These are phyloP conservation scores for Angomonas deanei DNA, from an alignment of 208 protist genomes.

Conservation along the genomic window DNA sequence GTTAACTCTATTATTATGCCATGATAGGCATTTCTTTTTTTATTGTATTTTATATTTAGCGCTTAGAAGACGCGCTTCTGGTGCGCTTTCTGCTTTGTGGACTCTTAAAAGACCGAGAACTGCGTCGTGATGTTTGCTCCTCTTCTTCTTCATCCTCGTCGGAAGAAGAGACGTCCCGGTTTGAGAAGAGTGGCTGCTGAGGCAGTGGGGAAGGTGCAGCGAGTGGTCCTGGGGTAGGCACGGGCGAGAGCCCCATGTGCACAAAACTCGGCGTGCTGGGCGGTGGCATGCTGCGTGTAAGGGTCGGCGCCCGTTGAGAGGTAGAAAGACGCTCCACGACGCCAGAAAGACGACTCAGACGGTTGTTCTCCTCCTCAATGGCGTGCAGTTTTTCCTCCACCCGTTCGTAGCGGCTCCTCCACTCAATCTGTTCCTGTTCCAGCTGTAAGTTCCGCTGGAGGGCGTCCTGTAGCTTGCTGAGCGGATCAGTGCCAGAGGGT, in stretches of 20 bases:
- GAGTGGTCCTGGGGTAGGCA: neutral
- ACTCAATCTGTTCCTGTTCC: neutral
- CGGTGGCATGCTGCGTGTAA: neutral
- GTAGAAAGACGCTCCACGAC: neutral
- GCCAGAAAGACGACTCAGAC: neutral
- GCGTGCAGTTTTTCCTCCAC: neutral
- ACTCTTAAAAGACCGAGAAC: neutral
- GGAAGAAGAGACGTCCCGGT: neutral
- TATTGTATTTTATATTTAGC: too few species aligned
- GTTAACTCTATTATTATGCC: too few species aligned
- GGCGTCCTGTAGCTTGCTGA: neutral
- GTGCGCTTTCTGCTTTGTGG: too few species aligned
- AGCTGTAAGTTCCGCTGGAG: neutral
- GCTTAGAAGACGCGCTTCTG: too few species aligned
- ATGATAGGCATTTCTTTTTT: too few species aligned
- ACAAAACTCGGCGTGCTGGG: neutral
- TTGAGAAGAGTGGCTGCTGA: neutral
- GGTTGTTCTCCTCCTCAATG: neutral
- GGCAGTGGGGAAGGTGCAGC: neutral
- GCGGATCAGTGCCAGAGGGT: neutral
- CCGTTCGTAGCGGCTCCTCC: neutral
- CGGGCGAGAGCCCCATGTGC: neutral
- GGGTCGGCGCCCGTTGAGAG: neutral
- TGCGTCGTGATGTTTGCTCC: neutral
- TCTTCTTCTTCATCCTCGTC: neutral